Conservation (phyloP, 495 filamentous ascomycete genomes). For the Penicillium malachiteum region DNA sequence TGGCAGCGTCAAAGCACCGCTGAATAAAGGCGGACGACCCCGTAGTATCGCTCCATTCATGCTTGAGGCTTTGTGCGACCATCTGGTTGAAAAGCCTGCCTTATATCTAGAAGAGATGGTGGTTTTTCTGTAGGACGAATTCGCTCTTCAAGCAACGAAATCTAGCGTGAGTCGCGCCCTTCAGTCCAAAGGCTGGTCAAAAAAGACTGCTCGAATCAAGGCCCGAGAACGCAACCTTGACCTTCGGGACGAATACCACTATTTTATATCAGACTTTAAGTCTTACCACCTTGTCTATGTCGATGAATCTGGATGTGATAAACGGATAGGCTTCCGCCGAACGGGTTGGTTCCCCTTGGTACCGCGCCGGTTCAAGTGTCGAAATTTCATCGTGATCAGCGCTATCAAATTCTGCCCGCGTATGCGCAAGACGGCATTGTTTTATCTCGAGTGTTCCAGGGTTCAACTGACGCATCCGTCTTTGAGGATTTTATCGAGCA, state of each 20-base stretch:
- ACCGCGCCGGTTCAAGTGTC: constrained; percentile 6
- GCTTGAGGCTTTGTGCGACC: constrained; percentile 23
- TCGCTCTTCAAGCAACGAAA: constrained; percentile 5
- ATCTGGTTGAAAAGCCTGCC: constrained; percentile 21
- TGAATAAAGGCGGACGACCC: constrained; percentile 19
- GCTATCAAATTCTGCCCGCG: constrained; percentile 24
- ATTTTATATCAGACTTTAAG: constrained; percentile 10
- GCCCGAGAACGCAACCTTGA: constrained; percentile 4
- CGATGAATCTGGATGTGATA: constrained; percentile 13
- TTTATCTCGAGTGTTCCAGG: constrained; percentile 33
- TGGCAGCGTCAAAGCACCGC: constrained; percentile 26
- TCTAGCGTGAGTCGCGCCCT: constrained; percentile 4
- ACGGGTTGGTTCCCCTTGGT: constrained; percentile 7
- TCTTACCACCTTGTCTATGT: constrained; percentile 9
- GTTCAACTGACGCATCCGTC: constrained; percentile 35
- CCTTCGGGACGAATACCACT: not conserved
- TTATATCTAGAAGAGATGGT: constrained; percentile 27
- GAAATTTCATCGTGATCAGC: constrained; percentile 12
- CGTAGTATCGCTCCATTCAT: constrained; percentile 25
- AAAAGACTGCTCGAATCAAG: constrained; percentile 4
- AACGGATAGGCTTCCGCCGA: constrained; percentile 10
- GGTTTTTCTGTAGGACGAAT: constrained; percentile 18
- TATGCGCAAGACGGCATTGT: constrained; percentile 42
- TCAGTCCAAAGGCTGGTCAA: constrained; percentile 7
- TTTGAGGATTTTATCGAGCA: constrained; percentile 46